Evolutionary conservation across 2,329 filamentous ascomycete genomes (phyloP).

Genomic region (Talaromyces sp.): DNA sequence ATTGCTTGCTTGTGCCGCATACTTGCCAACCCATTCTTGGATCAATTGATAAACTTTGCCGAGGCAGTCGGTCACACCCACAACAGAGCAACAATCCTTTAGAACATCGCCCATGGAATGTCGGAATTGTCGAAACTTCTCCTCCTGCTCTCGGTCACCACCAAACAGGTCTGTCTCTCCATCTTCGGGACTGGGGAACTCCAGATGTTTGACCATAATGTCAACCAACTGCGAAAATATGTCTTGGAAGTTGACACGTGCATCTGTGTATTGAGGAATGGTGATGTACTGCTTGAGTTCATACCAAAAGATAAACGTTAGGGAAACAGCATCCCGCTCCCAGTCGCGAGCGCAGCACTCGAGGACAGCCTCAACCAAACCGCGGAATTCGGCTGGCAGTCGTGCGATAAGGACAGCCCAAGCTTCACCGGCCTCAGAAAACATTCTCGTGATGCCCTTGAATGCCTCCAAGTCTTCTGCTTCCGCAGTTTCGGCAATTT

Average conservation of each 20-base stretch:
- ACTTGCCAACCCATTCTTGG: conserved; percentile 82
- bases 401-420: conserved; percentile 93
- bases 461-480: conserved; percentile 84
- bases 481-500: conserved; percentile 72
- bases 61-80: conserved; percentile 88
- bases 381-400: conserved; percentile 77
- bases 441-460: conserved; percentile 86
- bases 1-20: conserved; percentile 73
- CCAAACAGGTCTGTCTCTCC: conserved; percentile 87
- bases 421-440: conserved; percentile 88
- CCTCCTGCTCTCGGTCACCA: conserved; percentile 91
- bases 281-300: conserved; percentile 96
- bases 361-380: conserved; percentile 85
- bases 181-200: conserved; percentile 78
- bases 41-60: conserved; percentile 85
- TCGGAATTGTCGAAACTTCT: conserved; percentile 94
- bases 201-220: conserved; percentile 85
- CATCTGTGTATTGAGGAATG: conserved; percentile 83
- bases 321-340: conserved; percentile 86
- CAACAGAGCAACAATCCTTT: conserved; percentile 95
- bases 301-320: conserved; percentile 98
- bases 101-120: conserved; percentile 97
- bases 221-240: conserved; percentile 89
- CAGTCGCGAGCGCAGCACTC: conserved; percentile 86
- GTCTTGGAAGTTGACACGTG: conserved; percentile 74